Base-by-base conservation (phyloP, 2,329 filamentous ascomycete species). In the Clonostachys rhizophaga region DNA sequence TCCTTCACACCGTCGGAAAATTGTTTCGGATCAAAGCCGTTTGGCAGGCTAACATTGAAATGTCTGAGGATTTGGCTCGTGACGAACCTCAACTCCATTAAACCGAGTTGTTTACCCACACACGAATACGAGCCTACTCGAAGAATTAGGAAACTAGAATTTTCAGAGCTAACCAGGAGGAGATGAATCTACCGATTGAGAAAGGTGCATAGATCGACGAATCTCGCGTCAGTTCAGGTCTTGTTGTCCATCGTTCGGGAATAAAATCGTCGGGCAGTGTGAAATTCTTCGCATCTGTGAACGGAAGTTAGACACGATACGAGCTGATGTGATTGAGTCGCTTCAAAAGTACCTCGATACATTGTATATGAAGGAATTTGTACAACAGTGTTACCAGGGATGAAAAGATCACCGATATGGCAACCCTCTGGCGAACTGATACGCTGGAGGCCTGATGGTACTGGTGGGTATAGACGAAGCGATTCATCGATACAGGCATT, bases 401-500 rank as follows among this genome's bases (percentile, higher is more conserved):
- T 61, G 34, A 58, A 62, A 0, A 43, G 51, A 1, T 60, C 58
- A 1, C 56, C 64, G 6, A 72, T 54, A 6, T 51, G 49, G 18
- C 66, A 47, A 3, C 68, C 69, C 44, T 66, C 59, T 0, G 60
- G 55, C 0, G 68, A 66, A 2, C 66, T 70, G 12, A 61, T 49
- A 4, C 68, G 55, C 35, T 60, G 55, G 9, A 63, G 34, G 6
- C 62, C 64, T 2, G 57, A 55, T 1, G 63, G 62, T 2, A 67
- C 58, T 5, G 66, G 55, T 3, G 67, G 65, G 47, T 65, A 55
- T 5, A 70, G 52, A 1, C 67, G 55, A 24, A 70, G 53, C 0
- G 62, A 46, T 49, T 72, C 69, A 46, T 71, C 59, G 50, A 71
- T 66, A 39, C 58, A 54, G n/a, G 62, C 67, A 39, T 39, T 17